A percentile compares a stretch with the other conserved stretches of the same genome.
These are phyloP conservation scores for Lactarius trivialis DNA, from an alignment of 768 basidiomycete species.

Conservation along the genomic window DNA sequence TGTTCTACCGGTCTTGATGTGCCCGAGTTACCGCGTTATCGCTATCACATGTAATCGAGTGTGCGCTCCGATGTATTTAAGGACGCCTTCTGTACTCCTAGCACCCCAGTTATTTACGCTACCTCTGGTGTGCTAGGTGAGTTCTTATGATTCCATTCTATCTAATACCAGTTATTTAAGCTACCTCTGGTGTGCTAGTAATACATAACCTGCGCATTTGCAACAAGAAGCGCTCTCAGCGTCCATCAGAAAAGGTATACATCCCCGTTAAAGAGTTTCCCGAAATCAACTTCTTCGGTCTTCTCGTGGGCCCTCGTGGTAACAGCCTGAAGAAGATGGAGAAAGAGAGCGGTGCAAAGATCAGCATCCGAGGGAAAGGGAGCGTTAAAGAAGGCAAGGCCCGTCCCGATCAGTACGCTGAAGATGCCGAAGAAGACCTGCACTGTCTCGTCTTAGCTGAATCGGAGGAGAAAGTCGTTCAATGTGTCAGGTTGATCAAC, in stretches of 20 bases:
- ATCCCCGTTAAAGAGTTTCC: conserved; percentile 99
- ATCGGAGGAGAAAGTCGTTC: conserved; percentile 81
- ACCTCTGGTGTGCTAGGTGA: too few species aligned
- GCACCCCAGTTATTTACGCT: too few species aligned
- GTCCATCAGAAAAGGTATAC: conserved; percentile 97
- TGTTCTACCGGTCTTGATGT: too few species aligned
- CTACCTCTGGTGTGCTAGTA: too few species aligned
- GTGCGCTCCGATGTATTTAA: too few species aligned
- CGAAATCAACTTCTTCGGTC: conserved; percentile 99
- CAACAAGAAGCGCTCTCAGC: conserved; percentile 85
- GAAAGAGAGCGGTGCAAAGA: conserved; percentile 94
- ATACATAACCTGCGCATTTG: too few species aligned
- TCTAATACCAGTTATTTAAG: too few species aligned
- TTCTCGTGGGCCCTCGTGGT: conserved; percentile 95
- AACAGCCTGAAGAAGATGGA: conserved; percentile 99
- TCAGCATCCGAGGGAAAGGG: conserved; percentile 96
- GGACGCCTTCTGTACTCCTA: too few species aligned
- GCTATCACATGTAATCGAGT: too few species aligned
- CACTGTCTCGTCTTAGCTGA: conserved; percentile 97
- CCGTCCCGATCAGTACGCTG: conserved; percentile 87
- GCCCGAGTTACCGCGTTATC: too few species aligned
- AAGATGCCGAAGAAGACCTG: conserved; percentile 97
- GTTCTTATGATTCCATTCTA: too few species aligned
- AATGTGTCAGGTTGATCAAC: conserved; percentile 94
- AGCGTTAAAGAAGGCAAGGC: conserved; percentile 99